These are phyloP conservation scores for Cetradonia linearis DNA, from an alignment of 495 filamentous ascomycete species.

Conservation along the genomic window DNA sequence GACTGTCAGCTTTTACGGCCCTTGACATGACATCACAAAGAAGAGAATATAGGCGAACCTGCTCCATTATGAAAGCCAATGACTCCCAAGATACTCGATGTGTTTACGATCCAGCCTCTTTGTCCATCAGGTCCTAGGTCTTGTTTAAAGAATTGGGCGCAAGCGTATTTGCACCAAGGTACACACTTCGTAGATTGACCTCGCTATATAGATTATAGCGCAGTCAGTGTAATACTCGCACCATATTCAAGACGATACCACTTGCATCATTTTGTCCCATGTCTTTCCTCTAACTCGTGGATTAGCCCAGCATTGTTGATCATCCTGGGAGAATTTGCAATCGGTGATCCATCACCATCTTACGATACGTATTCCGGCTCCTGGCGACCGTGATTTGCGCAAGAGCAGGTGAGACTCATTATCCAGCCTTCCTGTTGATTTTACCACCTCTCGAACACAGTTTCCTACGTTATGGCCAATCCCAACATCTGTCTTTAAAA, in stretches of 20 bases:
- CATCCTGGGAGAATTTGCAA: constrained; percentile 24
- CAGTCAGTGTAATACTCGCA: too few relatives aligned
- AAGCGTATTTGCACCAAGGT: constrained; percentile 43
- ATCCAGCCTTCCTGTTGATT: constrained; percentile 39
- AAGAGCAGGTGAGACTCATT: constrained; percentile 26
- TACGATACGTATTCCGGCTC: background rate
- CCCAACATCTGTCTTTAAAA: constrained; percentile 40
- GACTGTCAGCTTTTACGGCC: too few relatives aligned
- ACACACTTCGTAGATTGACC: constrained; percentile 39
- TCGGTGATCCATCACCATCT: too few relatives aligned
- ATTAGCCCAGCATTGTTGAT: constrained; percentile 45
- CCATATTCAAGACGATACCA: too few relatives aligned
- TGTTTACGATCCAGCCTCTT: constrained; percentile 49
- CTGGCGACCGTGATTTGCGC: too few relatives aligned
- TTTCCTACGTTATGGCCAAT: constrained; percentile 31
- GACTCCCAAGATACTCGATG: constrained; percentile 39
- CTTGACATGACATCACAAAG: too few relatives aligned
- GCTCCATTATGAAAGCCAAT: too few relatives aligned
- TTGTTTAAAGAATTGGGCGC: constrained; percentile 44
- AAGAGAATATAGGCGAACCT: too few relatives aligned
- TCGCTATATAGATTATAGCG: too few relatives aligned
- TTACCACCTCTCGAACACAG: constrained; percentile 32
- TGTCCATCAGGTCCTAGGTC: constrained; percentile 34
- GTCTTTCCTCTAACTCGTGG: constrained; percentile 33
- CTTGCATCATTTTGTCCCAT: constrained; percentile 39